phyloP scores from a whole-genome alignment of 2,329 filamentous ascomycete genomes.

The Aspergillus phoenicis region DNA sequence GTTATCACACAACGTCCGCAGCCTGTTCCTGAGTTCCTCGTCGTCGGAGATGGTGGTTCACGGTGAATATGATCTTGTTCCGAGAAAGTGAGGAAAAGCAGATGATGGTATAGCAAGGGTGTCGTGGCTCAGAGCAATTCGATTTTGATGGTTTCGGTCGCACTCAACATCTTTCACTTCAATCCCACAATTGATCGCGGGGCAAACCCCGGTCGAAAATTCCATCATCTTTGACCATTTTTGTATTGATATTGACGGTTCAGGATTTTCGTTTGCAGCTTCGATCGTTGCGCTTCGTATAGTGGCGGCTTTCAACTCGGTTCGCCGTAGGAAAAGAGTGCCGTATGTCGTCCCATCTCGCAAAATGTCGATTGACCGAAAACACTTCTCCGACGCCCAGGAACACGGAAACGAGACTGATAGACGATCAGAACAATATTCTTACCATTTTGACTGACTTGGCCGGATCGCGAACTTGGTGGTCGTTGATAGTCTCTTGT shows the following conservation, averaged over 20 bases:
- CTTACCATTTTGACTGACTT: conserved; percentile 54
- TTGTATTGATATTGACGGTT: neutral
- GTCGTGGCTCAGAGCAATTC: neutral
- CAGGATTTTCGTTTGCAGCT: neutral
- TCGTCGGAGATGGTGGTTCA: conserved; percentile 1
- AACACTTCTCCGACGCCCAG: conserved; percentile 27
- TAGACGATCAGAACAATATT: conserved; percentile 20
- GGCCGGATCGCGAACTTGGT: conserved; percentile 47
- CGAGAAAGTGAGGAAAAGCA: neutral
- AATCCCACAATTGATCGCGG: neutral
- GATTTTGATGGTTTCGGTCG: neutral
- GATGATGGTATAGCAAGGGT: neutral
- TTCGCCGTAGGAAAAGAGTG: conserved; percentile 3
- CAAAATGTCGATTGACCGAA: conserved; percentile 13
- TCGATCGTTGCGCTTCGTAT: conserved; percentile 5
- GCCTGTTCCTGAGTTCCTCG: conserved; percentile 14
- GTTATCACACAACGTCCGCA: neutral
- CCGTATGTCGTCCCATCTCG: conserved; percentile 7
- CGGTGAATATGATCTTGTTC: neutral
- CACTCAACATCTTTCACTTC: neutral
- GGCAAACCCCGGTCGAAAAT: neutral
- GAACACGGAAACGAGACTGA: conserved; percentile 27
- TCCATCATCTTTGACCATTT: neutral
- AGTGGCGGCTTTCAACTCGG: neutral
- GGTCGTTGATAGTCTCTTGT: conserved; percentile 47